phyloP scores from a whole-genome alignment of 441 rosid species.

The Brassica balearica region DNA sequence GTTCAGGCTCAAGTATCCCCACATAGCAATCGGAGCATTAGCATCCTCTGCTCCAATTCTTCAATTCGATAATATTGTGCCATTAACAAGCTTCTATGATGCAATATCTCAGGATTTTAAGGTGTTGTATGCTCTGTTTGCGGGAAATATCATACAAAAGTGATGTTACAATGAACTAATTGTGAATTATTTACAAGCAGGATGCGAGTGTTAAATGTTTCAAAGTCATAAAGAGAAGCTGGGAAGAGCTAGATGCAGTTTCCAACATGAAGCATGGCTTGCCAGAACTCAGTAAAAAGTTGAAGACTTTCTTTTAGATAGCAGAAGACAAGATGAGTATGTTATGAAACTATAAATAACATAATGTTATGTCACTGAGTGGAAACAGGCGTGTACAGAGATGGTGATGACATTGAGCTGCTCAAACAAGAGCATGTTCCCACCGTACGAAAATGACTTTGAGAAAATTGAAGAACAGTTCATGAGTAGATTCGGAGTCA shows the following conservation, averaged over 20 bases:
- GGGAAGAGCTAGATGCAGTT: too few relatives aligned
- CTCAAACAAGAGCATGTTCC: slow-evolving; percentile 72
- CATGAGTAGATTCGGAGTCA: slow-evolving; percentile 51
- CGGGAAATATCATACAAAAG: neutral
- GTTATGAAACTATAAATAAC: slow-evolving; percentile 18
- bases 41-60: slow-evolving; percentile 37
- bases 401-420: slow-evolving; percentile 83
- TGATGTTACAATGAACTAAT: slow-evolving; percentile 15
- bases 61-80: slow-evolving; percentile 73
- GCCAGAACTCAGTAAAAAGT: too few relatives aligned
- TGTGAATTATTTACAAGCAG: neutral
- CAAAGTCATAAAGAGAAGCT: too few relatives aligned
- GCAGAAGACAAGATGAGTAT: neutral
- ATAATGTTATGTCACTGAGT: neutral
- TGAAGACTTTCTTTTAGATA: too few relatives aligned
- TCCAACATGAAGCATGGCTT: too few relatives aligned
- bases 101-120: slow-evolving; percentile 73
- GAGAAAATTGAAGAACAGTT: slow-evolving; percentile 51
- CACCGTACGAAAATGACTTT: slow-evolving; percentile 52
- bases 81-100: slow-evolving; percentile 75
- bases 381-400: slow-evolving; percentile 73
- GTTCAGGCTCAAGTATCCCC: slow-evolving; percentile 85
- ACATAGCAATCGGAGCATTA: slow-evolving; percentile 67
- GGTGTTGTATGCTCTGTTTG: slow-evolving; percentile 43
- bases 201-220: too few relatives aligned